A percentile compares a stretch with the other conserved stretches of the same genome.
Evolutionary conservation across 73 alveolate genomes (phyloP).

Genomic region (Strombidium stylifer): DNA sequence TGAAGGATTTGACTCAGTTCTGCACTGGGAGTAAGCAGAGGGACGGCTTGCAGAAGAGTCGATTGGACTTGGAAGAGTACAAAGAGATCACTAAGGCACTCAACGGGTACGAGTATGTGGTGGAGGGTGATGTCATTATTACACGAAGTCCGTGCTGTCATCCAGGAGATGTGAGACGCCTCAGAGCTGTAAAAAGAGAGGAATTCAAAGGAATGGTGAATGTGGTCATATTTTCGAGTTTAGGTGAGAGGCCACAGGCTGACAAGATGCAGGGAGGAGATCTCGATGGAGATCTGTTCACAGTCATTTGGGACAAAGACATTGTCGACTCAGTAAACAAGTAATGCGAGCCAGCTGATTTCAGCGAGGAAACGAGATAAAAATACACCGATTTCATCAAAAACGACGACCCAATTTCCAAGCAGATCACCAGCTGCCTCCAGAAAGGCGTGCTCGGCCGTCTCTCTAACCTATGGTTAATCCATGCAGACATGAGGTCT

Average conservation of each 20-base stretch:
- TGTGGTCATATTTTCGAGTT: slow-evolving; percentile 79
- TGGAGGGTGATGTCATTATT: slow-evolving; percentile 61
- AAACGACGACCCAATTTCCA: slow-evolving; percentile 41
- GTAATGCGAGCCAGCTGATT: slow-evolving; percentile 15
- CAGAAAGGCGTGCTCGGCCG: slow-evolving; percentile 63
- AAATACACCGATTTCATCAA: too few species aligned
- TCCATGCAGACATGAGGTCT: slow-evolving; percentile 62
- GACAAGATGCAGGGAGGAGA: slow-evolving; percentile 82
- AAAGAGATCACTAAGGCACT: background rate
- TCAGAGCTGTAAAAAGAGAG: slow-evolving; percentile 70
- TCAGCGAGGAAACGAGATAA: slow-evolving; percentile 5
- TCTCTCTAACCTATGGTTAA: slow-evolving; percentile 65
- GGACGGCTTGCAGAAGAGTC: background rate
- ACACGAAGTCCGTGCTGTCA: slow-evolving; percentile 84
- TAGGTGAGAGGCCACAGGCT: slow-evolving; percentile 73
- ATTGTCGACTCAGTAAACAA: slow-evolving; percentile 21
- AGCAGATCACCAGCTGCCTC: slow-evolving; percentile 49
- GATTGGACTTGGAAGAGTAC: background rate
- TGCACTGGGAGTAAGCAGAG: background rate
- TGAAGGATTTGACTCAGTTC: background rate
- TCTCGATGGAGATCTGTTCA: slow-evolving; percentile 89
- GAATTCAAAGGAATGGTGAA: slow-evolving; percentile 66
- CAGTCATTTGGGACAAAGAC: slow-evolving; percentile 64
- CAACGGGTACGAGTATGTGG: background rate
- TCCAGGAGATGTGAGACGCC: slow-evolving; percentile 86